Conservation (phyloP, 306 rosid genomes). For the Lotus japonicus region DNA sequence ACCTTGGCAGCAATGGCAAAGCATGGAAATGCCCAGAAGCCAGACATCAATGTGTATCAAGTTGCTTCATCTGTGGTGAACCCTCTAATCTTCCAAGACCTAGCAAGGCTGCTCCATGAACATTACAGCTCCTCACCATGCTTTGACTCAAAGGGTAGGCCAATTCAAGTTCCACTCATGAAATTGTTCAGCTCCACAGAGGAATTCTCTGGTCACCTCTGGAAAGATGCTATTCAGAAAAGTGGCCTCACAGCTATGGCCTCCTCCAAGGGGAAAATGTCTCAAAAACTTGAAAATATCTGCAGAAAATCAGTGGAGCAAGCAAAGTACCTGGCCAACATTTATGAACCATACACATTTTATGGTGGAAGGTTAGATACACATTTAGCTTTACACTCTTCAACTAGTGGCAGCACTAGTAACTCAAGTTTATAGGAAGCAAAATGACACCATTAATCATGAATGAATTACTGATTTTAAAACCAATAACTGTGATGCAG, state of each 20-base stretch:
- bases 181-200: constrained; percentile 73
- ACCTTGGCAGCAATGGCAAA: constrained; percentile 85
- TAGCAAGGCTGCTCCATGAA: constrained; percentile 53
- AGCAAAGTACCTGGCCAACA: constrained; percentile 80
- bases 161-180: constrained; percentile 72
- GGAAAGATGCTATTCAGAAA: constrained; percentile 63
- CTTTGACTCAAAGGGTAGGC: constrained; percentile 62
- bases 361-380: constrained; percentile 82
- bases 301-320: constrained; percentile 85
- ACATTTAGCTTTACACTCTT: not conserved
- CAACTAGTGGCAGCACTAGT: too few relatives aligned
- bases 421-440: not conserved
- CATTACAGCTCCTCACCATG: constrained; percentile 71
- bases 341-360: constrained; percentile 86
- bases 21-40: constrained; percentile 56
- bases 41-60: constrained; percentile 74
- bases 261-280: constrained; percentile 44
- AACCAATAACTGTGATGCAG: constrained; percentile 34
- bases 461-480: not conserved
- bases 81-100: constrained; percentile 58
- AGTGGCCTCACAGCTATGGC: constrained; percentile 47
- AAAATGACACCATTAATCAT: not conserved
- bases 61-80: constrained; percentile 87
- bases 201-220: constrained; percentile 74
- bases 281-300: constrained; percentile 56